phyloP scores from a whole-genome alignment of 495 filamentous ascomycete genomes.

The Tuber magnatum region DNA sequence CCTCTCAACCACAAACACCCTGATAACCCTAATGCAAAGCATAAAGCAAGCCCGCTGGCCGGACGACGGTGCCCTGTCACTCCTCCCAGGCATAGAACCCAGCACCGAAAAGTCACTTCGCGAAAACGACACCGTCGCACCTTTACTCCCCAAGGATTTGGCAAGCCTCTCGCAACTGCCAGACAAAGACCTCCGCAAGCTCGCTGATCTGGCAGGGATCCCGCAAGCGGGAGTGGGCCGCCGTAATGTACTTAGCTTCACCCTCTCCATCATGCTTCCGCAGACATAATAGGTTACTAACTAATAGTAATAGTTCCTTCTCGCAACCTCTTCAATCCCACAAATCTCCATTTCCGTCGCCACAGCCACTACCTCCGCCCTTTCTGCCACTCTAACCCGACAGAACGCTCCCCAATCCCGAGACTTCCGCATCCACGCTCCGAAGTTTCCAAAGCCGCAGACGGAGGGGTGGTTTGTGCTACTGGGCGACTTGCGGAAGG shows the following conservation, averaged over 20 bases:
- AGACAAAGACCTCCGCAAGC: conserved; percentile 42
- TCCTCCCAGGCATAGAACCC: conserved; percentile 67
- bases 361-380: conserved; percentile 52
- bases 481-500: conserved; percentile 55
- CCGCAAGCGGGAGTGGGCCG: conserved; percentile 2
- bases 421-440: conserved; percentile 70
- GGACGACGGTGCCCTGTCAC: conserved; percentile 65
- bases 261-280: neutral
- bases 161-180: conserved; percentile 45
- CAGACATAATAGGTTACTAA: conserved; percentile 6
- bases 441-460: conserved; percentile 86
- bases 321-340: conserved; percentile 58
- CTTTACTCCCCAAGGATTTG: conserved; percentile 23
- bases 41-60: conserved; percentile 93
- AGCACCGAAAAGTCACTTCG: neutral
- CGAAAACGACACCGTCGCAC: conserved; percentile 17
- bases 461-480: conserved; percentile 90
- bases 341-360: conserved; percentile 58
- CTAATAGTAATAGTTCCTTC: conserved; percentile 46
- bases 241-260: conserved; percentile 1
- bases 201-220: conserved; percentile 31
- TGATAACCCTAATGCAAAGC: conserved; percentile 80
- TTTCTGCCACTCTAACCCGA: conserved; percentile 60
- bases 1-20: conserved; percentile 60
- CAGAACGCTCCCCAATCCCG: conserved; percentile 56